These are phyloP conservation scores for Candida nonsorbophila DNA, from an alignment of 805 yeast genomes.

Conservation along the genomic window DNA sequence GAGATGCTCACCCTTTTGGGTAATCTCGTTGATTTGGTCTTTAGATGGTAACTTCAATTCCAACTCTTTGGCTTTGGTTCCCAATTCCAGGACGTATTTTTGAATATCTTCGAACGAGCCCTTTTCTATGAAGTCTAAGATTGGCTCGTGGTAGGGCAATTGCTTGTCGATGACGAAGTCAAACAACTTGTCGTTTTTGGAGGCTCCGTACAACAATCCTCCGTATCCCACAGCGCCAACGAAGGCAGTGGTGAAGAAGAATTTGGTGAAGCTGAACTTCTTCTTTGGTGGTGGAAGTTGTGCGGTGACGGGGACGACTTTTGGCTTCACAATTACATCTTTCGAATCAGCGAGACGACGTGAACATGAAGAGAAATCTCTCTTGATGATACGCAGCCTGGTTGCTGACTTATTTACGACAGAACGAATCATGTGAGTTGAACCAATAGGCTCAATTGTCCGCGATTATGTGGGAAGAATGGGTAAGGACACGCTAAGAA, in stretches of 20 bases:
- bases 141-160: conserved; percentile 38
- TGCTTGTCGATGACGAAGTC: conserved; percentile 40
- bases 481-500: no score
- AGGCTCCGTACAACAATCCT: conserved; percentile 33
- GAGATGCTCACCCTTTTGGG: conserved; percentile 28
- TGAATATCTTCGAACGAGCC: conserved; percentile 29
- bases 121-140: conserved; percentile 31
- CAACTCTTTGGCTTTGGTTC: conserved; percentile 11
- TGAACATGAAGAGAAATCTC: no score
- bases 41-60: conserved; percentile 24
- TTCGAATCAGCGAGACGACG: no score
- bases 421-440: no score
- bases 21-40: conserved; percentile 25
- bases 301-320: neutral
- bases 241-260: conserved; percentile 24
- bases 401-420: no score
- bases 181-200: conserved; percentile 39
- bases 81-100: conserved; percentile 12
- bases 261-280: conserved; percentile 24
- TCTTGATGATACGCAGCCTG: no score
- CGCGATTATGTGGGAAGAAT: no score
- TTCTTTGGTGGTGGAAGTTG: conserved; percentile 13
- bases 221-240: conserved; percentile 29
- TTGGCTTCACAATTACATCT: conserved; percentile 1
- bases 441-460: no score